These are phyloP conservation scores for Eucalyptus caleyi DNA, from an alignment of 345 rosid species.

Conservation along the genomic window DNA sequence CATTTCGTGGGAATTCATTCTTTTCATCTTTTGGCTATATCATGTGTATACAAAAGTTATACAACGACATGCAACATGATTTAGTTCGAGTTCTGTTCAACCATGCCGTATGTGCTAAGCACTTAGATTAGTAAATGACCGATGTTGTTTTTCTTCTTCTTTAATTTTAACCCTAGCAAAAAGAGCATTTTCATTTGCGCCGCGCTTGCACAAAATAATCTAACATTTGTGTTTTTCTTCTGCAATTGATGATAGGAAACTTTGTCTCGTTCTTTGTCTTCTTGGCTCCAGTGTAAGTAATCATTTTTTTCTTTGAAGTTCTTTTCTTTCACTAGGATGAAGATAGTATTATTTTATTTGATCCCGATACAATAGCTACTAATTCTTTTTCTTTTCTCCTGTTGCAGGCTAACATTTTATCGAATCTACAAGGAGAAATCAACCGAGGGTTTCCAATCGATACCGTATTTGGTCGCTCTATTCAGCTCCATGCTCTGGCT, in stretches of 20 bases:
- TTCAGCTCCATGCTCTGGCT: constrained; percentile 95
- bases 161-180: background rate
- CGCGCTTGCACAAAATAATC: background rate
- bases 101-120: background rate
- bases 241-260: constrained; percentile 42
- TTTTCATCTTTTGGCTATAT: background rate
- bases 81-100: background rate
- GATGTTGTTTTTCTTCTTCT: background rate
- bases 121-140: background rate
- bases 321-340: background rate
- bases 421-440: constrained; percentile 59
- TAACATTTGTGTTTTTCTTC: background rate
- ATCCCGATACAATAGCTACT: background rate
- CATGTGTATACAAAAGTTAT: background rate
- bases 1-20: background rate
- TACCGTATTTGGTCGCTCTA: constrained; percentile 80
- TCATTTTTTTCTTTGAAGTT: background rate
- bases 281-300: constrained; percentile 82
- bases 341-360: background rate
- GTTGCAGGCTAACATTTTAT: constrained; percentile 65
- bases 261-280: constrained; percentile 54
- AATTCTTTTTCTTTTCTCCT: background rate
- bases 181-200: background rate
- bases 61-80: background rate
- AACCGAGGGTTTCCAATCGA: constrained; percentile 63